A percentile compares a stretch with the other conserved stretches of the same genome.
These are phyloP conservation scores for Candida germanica DNA, from an alignment of 805 yeast species.

Conservation along the genomic window DNA sequence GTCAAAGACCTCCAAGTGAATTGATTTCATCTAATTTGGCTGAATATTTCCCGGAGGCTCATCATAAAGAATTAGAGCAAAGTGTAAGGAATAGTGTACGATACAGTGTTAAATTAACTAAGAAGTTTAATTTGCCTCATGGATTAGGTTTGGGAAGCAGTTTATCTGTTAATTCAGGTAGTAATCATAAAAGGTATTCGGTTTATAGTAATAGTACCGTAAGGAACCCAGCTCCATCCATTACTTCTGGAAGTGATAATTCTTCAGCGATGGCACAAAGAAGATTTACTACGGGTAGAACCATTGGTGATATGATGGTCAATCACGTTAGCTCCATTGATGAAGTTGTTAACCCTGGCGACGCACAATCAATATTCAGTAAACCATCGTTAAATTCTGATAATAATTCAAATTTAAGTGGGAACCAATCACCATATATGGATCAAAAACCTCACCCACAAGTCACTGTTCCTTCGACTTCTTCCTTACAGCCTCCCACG, in stretches of 20 bases:
- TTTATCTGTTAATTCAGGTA: conserved; percentile 15
- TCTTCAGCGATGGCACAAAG: conserved; percentile 9
- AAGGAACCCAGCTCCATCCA: conserved; percentile 16
- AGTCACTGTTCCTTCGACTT: no score
- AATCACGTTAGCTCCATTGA: conserved; percentile 57
- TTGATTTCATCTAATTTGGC: conserved; percentile 84
- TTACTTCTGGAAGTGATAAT: conserved; percentile 17
- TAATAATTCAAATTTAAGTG: conserved; percentile 5
- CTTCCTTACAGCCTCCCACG: neutral
- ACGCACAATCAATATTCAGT: conserved; percentile 25
- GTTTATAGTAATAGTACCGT: conserved; percentile 13
- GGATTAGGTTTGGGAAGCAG: conserved; percentile 15
- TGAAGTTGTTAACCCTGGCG: conserved; percentile 32
- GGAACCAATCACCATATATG: conserved; percentile 5
- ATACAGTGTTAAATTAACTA: conserved; percentile 63
- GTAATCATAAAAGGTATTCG: conserved; percentile 11
- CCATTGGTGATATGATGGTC: conserved; percentile 63
- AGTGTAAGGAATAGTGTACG: conserved; percentile 84
- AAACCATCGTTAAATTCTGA: conserved; percentile 22
- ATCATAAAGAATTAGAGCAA: conserved; percentile 64
- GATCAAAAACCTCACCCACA: conserved; percentile 16
- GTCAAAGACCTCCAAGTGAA: conserved; percentile 92
- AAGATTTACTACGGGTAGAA: conserved; percentile 28
- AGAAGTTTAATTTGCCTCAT: conserved; percentile 27
- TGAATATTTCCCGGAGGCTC: conserved; percentile 88